A percentile compares a stretch with the other conserved stretches of the same genome.
These are phyloP conservation scores for Triticum monococcum DNA, from an alignment of 176 grass and related monocot species.

Conservation along the genomic window DNA sequence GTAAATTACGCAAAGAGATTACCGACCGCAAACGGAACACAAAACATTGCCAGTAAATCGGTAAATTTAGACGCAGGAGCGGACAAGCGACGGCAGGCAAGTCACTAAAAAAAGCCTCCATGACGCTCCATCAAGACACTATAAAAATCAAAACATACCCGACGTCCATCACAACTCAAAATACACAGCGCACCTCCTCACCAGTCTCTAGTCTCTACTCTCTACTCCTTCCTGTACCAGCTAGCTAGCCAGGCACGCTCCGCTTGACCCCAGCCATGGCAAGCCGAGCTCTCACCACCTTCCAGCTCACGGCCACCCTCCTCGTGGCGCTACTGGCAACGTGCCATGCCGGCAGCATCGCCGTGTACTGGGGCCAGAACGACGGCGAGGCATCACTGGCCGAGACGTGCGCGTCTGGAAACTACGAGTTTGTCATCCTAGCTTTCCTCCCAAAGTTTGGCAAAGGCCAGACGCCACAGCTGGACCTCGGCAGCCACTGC, in stretches of 20 bases:
- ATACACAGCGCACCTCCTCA: background rate
- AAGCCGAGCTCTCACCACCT: background rate
- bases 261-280: constrained; percentile 11
- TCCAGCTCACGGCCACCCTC: constrained; percentile 7
- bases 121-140: background rate
- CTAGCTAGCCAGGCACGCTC: background rate
- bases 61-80: constrained; percentile 28
- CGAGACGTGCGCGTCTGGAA: constrained; percentile 41
- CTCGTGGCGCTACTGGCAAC: constrained; percentile 7
- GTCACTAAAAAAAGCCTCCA: background rate
- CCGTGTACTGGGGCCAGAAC: constrained; percentile 67
- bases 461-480: constrained; percentile 53
- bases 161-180: background rate
- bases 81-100: constrained; percentile 25
- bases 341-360: constrained; percentile 52
- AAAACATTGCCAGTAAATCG: constrained; percentile 16
- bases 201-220: background rate
- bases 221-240: background rate
- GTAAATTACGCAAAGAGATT: background rate
- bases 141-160: background rate
- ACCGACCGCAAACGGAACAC: background rate
- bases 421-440: constrained; percentile 60
- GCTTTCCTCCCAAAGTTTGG: constrained; percentile 66
- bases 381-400: constrained; percentile 45
- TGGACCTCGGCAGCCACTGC: constrained; percentile 67